Evolutionary conservation across 1,139 yeast genomes (phyloP), one percentile per base, ranked within the genome.

Genomic region (Trichomonascaceae sp.): DNA sequence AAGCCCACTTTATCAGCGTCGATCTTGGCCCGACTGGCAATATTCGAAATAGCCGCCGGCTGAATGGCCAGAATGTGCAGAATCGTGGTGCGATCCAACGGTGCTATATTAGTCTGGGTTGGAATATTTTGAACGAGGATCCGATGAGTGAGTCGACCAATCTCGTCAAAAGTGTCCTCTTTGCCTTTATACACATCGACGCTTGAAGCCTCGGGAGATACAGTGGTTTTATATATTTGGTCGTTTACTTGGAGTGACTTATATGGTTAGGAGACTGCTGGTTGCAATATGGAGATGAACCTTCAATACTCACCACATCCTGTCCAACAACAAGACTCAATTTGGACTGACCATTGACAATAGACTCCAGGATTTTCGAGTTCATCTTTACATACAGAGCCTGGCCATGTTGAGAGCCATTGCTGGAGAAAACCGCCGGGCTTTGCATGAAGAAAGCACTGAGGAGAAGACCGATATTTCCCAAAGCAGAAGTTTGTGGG

Each of bases 141-240:
- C n/a, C 52, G 47, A 27, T 50, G 52, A 15, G 45, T 44, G 19
- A 50, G 24, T 7, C 49, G 44, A 38, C 52, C 52, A 20, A 45
- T 24, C 17, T 44, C 48, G 22, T n/a, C 27, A 8, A 50, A 45
- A 13, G 32, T 27, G 32, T 27, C 22, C 9, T 20, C 24, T 15
- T 44, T 47, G 45, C 52, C 52, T 41, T 19, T 27, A 39, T 53
- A 53, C 12, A 50, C 27, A 45, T 53, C 56, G 20, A 53, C 53
- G 44, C 51, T 53, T 17, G 56, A 53, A 3, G 56, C 53, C 38
- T 53, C 56, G 13, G 36, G 15, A 20, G 45, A 44, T 27, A 50
- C 12, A 27, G 47, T 44, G 17, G 45, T 47, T 17, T 44, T 44
- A 17, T 50, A 50, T 8, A 32, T 13, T 8, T 41, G 32, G 24